Evolutionary conservation across 257 asterid genomes (phyloP).

Genomic region (Cruciata laevipes): DNA sequence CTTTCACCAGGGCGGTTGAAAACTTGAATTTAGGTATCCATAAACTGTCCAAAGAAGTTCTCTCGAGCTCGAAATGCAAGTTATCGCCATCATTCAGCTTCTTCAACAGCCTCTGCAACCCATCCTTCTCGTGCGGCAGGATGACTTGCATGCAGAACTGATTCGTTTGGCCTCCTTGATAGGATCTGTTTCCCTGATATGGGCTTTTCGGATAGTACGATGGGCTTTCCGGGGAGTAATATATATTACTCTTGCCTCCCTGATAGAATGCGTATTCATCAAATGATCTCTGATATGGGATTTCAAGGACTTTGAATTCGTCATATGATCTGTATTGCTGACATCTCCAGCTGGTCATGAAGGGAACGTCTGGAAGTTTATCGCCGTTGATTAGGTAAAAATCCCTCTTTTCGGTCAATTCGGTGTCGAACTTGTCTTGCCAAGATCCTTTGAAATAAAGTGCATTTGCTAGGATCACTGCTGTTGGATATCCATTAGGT

Average conservation of each 20-base stretch:
- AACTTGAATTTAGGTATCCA: conserved; percentile 24
- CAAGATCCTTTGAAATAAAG: conserved; percentile 18
- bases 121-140: not conserved
- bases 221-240: not conserved
- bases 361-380: conserved; percentile 13
- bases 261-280: too few species aligned
- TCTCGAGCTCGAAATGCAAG: not conserved
- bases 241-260: not conserved
- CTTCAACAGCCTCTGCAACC: not conserved
- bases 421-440: not conserved
- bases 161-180: too few species aligned
- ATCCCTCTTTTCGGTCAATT: not conserved
- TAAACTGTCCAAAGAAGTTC: not conserved
- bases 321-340: conserved; percentile 9
- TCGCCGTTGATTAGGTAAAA: conserved; percentile 14
- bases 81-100: not conserved
- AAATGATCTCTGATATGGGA: too few species aligned
- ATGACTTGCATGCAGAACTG: not conserved
- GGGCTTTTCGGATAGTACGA: too few species aligned
- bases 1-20: not conserved
- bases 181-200: too few species aligned
- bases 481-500: not conserved
- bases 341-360: conserved; percentile 7
- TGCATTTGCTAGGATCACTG: conserved; percentile 18
- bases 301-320: conserved; percentile 5